phyloP scores from a whole-genome alignment of 2,329 filamentous ascomycete species.

The Claviceps sp. region DNA sequence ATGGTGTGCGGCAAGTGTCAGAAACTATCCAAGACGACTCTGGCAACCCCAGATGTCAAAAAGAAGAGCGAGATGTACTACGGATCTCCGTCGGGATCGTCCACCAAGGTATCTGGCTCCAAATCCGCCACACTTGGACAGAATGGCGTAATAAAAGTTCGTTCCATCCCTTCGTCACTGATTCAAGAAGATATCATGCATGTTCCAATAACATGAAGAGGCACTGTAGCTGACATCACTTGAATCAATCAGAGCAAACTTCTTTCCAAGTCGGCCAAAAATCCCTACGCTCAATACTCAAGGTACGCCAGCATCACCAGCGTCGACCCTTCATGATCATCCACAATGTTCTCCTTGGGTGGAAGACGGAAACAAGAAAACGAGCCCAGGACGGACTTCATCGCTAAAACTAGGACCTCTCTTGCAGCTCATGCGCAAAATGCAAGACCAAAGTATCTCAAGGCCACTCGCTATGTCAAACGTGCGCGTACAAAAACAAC shows the following conservation, averaged over 20 bases:
- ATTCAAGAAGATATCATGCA: background rate
- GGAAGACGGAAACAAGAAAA: background rate
- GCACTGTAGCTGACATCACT: background rate
- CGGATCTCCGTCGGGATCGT: constrained; percentile 35
- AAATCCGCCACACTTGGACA: constrained; percentile 42
- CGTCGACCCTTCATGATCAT: background rate
- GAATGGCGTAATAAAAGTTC: constrained; percentile 45
- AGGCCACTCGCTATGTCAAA: constrained; percentile 46
- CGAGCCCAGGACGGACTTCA: too few species aligned
- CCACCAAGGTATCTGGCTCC: constrained; percentile 23
- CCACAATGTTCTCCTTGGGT: background rate
- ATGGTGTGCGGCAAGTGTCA: constrained; percentile 56
- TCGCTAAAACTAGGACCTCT: background rate
- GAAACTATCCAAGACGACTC: constrained; percentile 43
- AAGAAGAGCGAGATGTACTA: constrained; percentile 55
- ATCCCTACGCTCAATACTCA: constrained; percentile 51
- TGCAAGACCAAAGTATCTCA: constrained; percentile 53
- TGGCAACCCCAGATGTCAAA: constrained; percentile 52
- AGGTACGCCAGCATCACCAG: constrained; percentile 7
- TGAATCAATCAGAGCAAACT: constrained; percentile 40
- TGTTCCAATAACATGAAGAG: too few species aligned
- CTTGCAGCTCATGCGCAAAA: constrained; percentile 37
- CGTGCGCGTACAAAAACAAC: constrained; percentile 49
- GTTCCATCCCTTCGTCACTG: background rate
- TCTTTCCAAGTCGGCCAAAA: constrained; percentile 49